Conservation (phyloP, 2,329 filamentous ascomycete species). For the Aspergillus piperis region DNA sequence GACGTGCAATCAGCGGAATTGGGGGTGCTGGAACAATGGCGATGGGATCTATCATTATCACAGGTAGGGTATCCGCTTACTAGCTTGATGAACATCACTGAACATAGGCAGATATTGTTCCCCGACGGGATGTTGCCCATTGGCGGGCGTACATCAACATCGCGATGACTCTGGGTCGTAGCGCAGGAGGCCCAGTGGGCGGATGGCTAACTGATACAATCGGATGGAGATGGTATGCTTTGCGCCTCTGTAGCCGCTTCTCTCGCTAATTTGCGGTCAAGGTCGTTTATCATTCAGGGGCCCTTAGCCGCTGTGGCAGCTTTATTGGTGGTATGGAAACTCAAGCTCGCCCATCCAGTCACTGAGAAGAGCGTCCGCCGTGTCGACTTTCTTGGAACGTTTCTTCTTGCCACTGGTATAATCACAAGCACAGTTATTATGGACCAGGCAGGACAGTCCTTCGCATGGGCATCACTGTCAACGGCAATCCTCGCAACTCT, state of each 20-base stretch:
- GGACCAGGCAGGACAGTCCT: conserved; percentile 51
- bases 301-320: conserved; percentile 30
- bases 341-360: conserved; percentile 36
- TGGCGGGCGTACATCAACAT: conserved; percentile 57
- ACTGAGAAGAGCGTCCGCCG: conserved; percentile 46
- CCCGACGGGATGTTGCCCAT: conserved; percentile 50
- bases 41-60: conserved; percentile 52
- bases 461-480: conserved; percentile 33
- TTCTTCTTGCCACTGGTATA: conserved; percentile 48
- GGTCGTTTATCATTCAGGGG: conserved; percentile 33
- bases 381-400: conserved; percentile 61
- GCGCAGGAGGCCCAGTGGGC: conserved; percentile 58
- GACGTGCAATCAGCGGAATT: conserved; percentile 45
- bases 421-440: conserved; percentile 49
- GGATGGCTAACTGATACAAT: conserved; percentile 63
- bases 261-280: background rate
- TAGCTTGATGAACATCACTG: background rate
- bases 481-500: conserved; percentile 20
- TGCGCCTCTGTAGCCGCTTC: background rate
- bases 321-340: conserved; percentile 45
- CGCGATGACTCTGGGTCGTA: conserved; percentile 51
- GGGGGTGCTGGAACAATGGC: conserved; percentile 49
- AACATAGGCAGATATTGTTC: conserved; percentile 46
- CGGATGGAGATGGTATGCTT: conserved; percentile 63
- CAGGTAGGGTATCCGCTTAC: conserved; percentile 22